Evolutionary conservation across 2,329 filamentous ascomycete genomes (phyloP).

Genomic region (Alternaria sp.): DNA sequence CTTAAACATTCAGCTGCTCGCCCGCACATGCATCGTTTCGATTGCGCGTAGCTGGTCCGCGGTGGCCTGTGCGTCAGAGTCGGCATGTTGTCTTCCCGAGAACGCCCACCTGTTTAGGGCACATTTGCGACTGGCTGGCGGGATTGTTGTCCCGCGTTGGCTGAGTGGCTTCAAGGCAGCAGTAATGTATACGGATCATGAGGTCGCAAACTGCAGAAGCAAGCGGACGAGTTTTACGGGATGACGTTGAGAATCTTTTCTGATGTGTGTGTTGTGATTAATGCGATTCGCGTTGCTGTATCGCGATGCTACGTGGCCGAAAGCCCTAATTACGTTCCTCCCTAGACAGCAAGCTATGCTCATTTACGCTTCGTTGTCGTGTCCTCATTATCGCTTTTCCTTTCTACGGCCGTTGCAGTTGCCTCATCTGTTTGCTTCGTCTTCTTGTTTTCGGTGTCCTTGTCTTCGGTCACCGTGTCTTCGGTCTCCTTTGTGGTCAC

Average conservation of each 20-base stretch:
- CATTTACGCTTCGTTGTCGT: slow-evolving; percentile 21
- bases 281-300: background rate
- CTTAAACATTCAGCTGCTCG: background rate
- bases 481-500: slow-evolving; percentile 20
- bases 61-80: background rate
- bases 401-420: slow-evolving; percentile 21
- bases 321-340: background rate
- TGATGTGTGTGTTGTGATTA: background rate
- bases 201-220: background rate
- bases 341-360: background rate
- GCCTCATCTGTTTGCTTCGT: slow-evolving; percentile 9
- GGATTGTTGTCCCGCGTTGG: slow-evolving; percentile 1
- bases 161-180: background rate
- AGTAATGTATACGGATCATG: background rate
- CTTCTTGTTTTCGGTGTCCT: slow-evolving; percentile 28
- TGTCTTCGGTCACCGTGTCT: slow-evolving; percentile 33
- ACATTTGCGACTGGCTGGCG: background rate
- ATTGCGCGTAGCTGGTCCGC: background rate
- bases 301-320: background rate
- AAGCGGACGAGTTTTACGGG: background rate
- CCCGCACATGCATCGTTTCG: slow-evolving; percentile 21
- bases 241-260: background rate
- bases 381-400: slow-evolving; percentile 13
- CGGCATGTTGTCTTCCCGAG: background rate
- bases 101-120: background rate